Percentiles rank a stretch among this genome's conserved stretches.
These are phyloP conservation scores for Chrysosporium queenslandicum DNA, from an alignment of 2,329 filamentous ascomycete species.

Conservation along the genomic window DNA sequence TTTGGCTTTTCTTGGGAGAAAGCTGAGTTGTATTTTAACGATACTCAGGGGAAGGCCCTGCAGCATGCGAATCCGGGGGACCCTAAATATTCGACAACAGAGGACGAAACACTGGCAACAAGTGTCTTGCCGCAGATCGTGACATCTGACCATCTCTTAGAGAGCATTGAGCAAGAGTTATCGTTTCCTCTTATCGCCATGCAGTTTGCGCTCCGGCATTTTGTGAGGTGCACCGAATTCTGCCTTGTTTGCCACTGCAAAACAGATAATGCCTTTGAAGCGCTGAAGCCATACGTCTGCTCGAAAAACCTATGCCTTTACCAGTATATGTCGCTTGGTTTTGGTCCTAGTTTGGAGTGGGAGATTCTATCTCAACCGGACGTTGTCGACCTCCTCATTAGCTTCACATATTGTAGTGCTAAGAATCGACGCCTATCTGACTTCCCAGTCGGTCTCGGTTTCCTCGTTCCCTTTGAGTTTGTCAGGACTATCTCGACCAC, in stretches of 20 bases:
- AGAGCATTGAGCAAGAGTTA: slow-evolving; percentile 21
- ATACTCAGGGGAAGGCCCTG: slow-evolving; percentile 33
- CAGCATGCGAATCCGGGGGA: slow-evolving; percentile 12
- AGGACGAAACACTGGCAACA: slow-evolving; percentile 20
- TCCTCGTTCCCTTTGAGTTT: slow-evolving; percentile 25
- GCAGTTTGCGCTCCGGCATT: slow-evolving; percentile 67
- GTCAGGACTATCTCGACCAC: background rate
- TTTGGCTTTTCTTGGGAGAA: slow-evolving; percentile 54
- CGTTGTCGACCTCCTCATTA: slow-evolving; percentile 75
- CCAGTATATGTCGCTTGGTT: slow-evolving; percentile 77
- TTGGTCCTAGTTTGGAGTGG: slow-evolving; percentile 75
- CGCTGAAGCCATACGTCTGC: slow-evolving; percentile 58
- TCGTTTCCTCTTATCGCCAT: slow-evolving; percentile 53
- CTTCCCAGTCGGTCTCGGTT: slow-evolving; percentile 48
- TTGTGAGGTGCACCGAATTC: slow-evolving; percentile 73
- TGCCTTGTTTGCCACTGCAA: slow-evolving; percentile 74
- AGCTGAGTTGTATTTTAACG: slow-evolving; percentile 51
- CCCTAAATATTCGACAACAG: slow-evolving; percentile 18
- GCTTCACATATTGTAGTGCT: slow-evolving; percentile 63
- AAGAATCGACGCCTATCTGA: slow-evolving; percentile 35
- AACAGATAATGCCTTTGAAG: slow-evolving; percentile 50
- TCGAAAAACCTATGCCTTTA: slow-evolving; percentile 65
- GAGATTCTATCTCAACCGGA: slow-evolving; percentile 69
- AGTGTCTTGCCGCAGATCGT: slow-evolving; percentile 38
- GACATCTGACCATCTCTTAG: slow-evolving; percentile 42